Base-by-base conservation (phyloP, 2,329 filamentous ascomycete genomes). In the Pyrenochaeta sp. region DNA sequence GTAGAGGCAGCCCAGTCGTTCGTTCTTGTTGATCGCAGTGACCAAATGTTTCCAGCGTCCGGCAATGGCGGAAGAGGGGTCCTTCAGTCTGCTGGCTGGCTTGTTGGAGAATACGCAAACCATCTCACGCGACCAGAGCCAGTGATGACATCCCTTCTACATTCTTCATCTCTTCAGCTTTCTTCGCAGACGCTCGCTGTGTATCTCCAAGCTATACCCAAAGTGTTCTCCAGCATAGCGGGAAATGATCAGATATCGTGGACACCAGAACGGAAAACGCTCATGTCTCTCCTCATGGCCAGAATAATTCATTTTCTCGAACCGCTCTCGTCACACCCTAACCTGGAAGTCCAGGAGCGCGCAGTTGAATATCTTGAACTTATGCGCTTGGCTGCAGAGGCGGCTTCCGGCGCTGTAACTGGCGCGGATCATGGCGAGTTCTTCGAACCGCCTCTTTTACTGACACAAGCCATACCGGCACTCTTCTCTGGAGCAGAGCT, bases 321-420 rank as follows among this genome's bases (percentile, higher is more conserved):
- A 60, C 83, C 86, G 1, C 72, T 97, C 11, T 84, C 86, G 0
- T 79, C 86, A 27, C 90, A 97, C 67, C 92, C 93, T 0, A 90
- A 86, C 60, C 79, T 99, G 1, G 94, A 99, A 67, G 91, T 99
- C 3, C 94, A 99, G 72, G 94, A 97, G 70, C 84, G 94, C 43
- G 88, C 92, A 3, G 92, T 96, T 1, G 92, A 96, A 65, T 95
- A 96, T 59, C 81, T 91, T 0, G 94, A 99, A 67, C 79, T 97
- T 9, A 83, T 97, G 61, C 90, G 90, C 45, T 78, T 99, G 30
- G 90, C 90, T 2, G 85, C 86, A 1, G 94, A 99, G 73, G 91
- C 93, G 10, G 83, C 83, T 3, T 81, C 85, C 7, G 84, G 80
- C 1, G 88, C 92, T 49, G 78, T 82, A 8, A 74, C 81, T 15